Conservation (phyloP, 805 yeast genomes). For the Metschnikowia borealis region DNA sequence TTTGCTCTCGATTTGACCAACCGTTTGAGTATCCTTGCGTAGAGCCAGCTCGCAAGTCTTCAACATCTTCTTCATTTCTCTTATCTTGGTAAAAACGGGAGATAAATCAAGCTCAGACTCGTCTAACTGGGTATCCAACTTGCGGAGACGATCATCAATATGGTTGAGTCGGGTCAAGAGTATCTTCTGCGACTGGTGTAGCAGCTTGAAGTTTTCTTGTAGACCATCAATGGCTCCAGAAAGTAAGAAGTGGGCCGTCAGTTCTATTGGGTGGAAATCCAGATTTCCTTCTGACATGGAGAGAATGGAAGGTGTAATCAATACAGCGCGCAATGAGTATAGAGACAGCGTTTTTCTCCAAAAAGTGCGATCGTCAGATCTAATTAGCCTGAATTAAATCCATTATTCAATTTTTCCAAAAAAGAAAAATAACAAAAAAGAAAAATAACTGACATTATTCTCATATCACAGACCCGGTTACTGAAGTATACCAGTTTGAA, state of each 20-base stretch:
- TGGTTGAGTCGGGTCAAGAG: conserved; percentile 45
- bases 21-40: conserved; percentile 34
- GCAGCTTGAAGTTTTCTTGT: conserved; percentile 46
- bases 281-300: conserved; percentile 7
- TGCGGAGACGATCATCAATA: conserved; percentile 33
- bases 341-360: no score
- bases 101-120: conserved; percentile 21
- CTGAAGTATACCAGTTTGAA: no score
- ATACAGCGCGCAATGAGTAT: neutral
- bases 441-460: no score
- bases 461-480: no score
- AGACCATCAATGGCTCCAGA: conserved; percentile 52
- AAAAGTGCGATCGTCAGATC: neutral
- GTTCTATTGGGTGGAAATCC: conserved; percentile 56
- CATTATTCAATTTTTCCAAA: neutral
- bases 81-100: conserved; percentile 21
- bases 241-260: conserved; percentile 52
- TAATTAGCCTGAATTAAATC: neutral
- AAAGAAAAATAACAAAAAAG: neutral
- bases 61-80: conserved; percentile 31
- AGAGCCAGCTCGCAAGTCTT: conserved; percentile 26
- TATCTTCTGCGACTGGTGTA: conserved; percentile 56
- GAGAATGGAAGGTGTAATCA: no score
- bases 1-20: conserved; percentile 10
- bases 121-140: conserved; percentile 21